These are phyloP conservation scores for Perkinsus marinus DNA, from an alignment of 169 alveolate species.

Conservation along the genomic window DNA sequence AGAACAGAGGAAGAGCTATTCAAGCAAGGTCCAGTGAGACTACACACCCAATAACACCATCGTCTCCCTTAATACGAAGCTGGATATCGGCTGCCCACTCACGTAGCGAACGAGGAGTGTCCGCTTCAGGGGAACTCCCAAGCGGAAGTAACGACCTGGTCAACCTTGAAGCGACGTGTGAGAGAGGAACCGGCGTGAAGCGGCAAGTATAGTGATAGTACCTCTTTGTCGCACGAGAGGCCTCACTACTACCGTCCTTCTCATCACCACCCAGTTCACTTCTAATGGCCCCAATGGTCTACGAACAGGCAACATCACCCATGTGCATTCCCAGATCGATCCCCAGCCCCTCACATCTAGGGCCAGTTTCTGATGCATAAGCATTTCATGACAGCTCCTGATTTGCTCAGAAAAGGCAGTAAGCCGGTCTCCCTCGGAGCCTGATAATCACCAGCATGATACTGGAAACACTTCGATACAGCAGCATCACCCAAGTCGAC, in stretches of 20 bases:
- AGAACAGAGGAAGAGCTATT: background rate
- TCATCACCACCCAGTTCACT: too few relatives aligned
- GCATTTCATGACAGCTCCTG: background rate
- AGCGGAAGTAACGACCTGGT: background rate
- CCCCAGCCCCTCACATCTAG: background rate
- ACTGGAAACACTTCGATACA: background rate
- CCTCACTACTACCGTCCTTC: too few relatives aligned
- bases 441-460: background rate
- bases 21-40: background rate
- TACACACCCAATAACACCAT: background rate
- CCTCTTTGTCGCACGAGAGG: too few relatives aligned
- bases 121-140: background rate
- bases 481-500: background rate
- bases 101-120: background rate
- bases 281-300: too few relatives aligned
- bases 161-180: background rate
- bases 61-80: background rate
- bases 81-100: background rate
- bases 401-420: background rate
- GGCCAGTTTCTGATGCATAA: background rate
- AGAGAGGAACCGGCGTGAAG: background rate
- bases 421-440: background rate
- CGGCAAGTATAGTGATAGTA: background rate
- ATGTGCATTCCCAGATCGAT: too few relatives aligned
- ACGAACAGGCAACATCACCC: too few relatives aligned